Evolutionary conservation across 345 rosid genomes (phyloP).

Genomic region (Laguncularia racemosa): DNA sequence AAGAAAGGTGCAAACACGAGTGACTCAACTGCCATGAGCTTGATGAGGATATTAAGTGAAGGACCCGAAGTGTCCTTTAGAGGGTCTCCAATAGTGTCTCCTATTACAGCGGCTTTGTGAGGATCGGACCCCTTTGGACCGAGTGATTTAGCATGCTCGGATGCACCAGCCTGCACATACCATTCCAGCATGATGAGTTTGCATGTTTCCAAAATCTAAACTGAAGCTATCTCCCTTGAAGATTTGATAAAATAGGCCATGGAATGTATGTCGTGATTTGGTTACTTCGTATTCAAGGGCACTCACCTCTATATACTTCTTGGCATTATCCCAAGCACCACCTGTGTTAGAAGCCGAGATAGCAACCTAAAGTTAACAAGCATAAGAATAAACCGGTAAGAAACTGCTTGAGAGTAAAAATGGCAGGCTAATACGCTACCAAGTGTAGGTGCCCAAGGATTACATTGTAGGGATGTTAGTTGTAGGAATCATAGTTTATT

Average conservation of each 20-base stretch:
- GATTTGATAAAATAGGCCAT: not conserved
- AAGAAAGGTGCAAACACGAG: conserved; percentile 74
- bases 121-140: conserved; percentile 71
- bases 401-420: no score
- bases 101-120: conserved; percentile 70
- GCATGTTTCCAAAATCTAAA: no score
- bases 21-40: conserved; percentile 74
- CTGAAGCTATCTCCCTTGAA: not conserved
- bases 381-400: not conserved
- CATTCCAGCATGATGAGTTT: not conserved
- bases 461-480: no score
- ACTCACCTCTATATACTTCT: conserved; percentile 66
- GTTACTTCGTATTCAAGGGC: no score
- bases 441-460: not conserved
- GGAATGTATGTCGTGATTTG: no score
- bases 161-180: conserved; percentile 38
- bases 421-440: no score
- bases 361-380: conserved; percentile 34
- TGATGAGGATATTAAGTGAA: conserved; percentile 63
- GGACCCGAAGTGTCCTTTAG: conserved; percentile 73
- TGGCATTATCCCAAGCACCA: conserved; percentile 72
- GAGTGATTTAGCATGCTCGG: conserved; percentile 44
- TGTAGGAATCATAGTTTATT: no score
- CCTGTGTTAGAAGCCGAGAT: conserved; percentile 73
- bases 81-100: conserved; percentile 70